These are phyloP conservation scores for Pythium apleroticum DNA, from an alignment of 352 stramenopile species.

Conservation along the genomic window DNA sequence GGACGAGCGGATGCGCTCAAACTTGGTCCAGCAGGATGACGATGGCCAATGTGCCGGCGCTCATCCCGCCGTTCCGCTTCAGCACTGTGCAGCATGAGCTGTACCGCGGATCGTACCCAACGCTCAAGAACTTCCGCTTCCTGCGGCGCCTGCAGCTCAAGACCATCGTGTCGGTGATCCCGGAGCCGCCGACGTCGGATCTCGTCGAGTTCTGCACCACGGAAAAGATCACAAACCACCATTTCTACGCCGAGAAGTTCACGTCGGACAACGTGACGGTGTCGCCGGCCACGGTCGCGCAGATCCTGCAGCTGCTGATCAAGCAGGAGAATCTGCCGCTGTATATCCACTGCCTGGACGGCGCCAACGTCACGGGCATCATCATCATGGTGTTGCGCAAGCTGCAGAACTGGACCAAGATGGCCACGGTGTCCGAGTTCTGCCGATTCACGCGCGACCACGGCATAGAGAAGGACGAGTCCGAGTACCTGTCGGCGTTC, in stretches of 20 bases:
- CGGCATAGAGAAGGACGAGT: constrained; percentile 86
- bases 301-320: constrained; percentile 80
- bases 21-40: constrained; percentile 19
- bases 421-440: constrained; percentile 81
- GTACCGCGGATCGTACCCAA: constrained; percentile 81
- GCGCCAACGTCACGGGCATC: constrained; percentile 85
- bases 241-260: constrained; percentile 88
- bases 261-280: constrained; percentile 87
- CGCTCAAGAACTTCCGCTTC: constrained; percentile 88
- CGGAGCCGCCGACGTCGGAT: constrained; percentile 75
- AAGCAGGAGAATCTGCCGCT: constrained; percentile 77
- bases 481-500: constrained; percentile 77
- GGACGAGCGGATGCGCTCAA: too few species aligned
- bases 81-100: constrained; percentile 79
- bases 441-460: constrained; percentile 87
- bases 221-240: constrained; percentile 71
- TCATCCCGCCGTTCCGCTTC: constrained; percentile 88
- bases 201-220: constrained; percentile 66
- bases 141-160: constrained; percentile 69
- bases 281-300: constrained; percentile 61
- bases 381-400: constrained; percentile 88
- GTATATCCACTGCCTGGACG: constrained; percentile 88
- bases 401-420: constrained; percentile 88
- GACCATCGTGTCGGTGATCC: constrained; percentile 80
- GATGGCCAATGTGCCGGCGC: constrained; percentile 55